Evolutionary conservation across 352 stramenopile species (phyloP).

Genomic region (Phytophthora pistaciae): DNA sequence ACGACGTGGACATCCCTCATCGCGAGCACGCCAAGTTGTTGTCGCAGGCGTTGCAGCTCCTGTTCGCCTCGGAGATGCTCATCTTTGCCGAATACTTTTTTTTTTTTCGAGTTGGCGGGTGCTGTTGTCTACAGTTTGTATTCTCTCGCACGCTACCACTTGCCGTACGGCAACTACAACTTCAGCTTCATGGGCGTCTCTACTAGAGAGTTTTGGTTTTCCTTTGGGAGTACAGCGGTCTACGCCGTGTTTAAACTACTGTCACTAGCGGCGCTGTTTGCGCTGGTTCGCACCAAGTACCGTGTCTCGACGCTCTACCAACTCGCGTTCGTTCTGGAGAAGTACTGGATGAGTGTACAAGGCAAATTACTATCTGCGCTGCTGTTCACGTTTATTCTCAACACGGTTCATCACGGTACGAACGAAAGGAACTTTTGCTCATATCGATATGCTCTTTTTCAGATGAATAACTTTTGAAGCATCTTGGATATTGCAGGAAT

Average conservation of each 20-base stretch:
- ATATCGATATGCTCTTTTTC: not conserved
- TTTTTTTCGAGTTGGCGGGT: slow-evolving; percentile 32
- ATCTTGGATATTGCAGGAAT: not conserved
- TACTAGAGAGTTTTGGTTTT: slow-evolving; percentile 3
- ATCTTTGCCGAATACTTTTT: slow-evolving; percentile 41
- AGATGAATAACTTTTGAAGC: not conserved
- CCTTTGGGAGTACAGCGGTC: not conserved
- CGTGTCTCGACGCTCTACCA: slow-evolving; percentile 30
- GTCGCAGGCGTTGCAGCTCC: slow-evolving; percentile 25
- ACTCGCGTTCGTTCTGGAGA: slow-evolving; percentile 40
- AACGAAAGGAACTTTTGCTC: not conserved
- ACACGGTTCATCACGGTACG: slow-evolving; percentile 11
- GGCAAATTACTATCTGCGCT: slow-evolving; percentile 29
- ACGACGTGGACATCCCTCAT: slow-evolving; percentile 23
- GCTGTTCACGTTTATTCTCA: slow-evolving; percentile 33
- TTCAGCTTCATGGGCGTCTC: slow-evolving; percentile 20
- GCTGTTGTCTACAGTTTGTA: slow-evolving; percentile 38
- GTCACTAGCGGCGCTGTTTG: slow-evolving; percentile 1
- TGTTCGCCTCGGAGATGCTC: slow-evolving; percentile 34
- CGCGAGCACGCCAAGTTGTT: slow-evolving; percentile 26
- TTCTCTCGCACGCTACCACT: slow-evolving; percentile 17
- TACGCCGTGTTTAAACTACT: slow-evolving; percentile 15
- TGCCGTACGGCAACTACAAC: slow-evolving; percentile 25
- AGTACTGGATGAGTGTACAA: slow-evolving; percentile 21
- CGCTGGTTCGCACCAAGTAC: slow-evolving; percentile 30